Evolutionary conservation across 164 flowering plant genomes (phyloP).

Genomic region (Malania oleifera): DNA sequence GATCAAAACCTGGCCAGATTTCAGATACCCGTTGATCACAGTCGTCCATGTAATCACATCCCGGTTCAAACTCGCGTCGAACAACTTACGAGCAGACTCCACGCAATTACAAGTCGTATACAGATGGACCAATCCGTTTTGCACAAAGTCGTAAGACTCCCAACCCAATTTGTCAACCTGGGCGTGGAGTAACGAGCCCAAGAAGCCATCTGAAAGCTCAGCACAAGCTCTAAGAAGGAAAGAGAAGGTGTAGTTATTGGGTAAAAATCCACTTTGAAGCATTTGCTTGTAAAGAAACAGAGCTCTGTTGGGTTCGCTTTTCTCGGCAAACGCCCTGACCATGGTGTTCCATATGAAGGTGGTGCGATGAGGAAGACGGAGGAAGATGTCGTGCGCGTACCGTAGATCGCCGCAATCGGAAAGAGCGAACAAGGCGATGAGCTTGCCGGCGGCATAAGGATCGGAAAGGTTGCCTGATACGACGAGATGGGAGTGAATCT

Average conservation of each 20-base stretch:
- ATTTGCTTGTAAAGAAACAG: constrained; percentile 33
- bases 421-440: constrained; percentile 38
- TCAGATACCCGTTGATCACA: constrained; percentile 54
- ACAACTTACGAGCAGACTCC: constrained; percentile 41
- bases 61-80: constrained; percentile 33
- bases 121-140: constrained; percentile 56
- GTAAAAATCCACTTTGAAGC: constrained; percentile 28
- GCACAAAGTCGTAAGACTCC: constrained; percentile 69
- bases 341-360: constrained; percentile 61
- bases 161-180: constrained; percentile 52
- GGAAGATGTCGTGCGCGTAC: constrained; percentile 38
- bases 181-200: constrained; percentile 30
- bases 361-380: constrained; percentile 28
- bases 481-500: constrained; percentile 54
- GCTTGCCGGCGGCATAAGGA: constrained; percentile 40
- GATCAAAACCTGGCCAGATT: constrained; percentile 26
- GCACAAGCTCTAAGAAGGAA: constrained; percentile 49
- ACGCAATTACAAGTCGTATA: constrained; percentile 41
- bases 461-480: constrained; percentile 44
- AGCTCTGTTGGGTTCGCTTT: constrained; percentile 28
- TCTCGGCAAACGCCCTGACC: constrained; percentile 37
- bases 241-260: constrained; percentile 76
- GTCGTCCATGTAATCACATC: constrained; percentile 73
- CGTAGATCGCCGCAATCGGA: constrained; percentile 25
- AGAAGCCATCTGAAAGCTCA: constrained; percentile 18